phyloP scores from a whole-genome alignment of 352 stramenopile genomes.

The Achlya hypogyna region DNA sequence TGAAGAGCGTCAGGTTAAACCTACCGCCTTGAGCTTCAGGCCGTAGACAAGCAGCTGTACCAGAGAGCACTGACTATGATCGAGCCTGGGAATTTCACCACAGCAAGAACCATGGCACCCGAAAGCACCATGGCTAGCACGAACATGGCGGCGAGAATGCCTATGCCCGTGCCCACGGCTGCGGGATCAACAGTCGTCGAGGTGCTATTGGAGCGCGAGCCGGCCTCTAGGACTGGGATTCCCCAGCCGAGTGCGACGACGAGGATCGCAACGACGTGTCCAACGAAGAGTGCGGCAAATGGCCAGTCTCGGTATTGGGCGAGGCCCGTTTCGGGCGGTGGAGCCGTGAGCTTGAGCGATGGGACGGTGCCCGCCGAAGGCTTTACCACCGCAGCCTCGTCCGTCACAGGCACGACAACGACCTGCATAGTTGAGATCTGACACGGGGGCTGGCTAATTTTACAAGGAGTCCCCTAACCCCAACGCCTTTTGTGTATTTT shows the following conservation, averaged over 20 bases:
- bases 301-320: neutral
- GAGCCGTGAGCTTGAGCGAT: neutral
- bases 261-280: neutral
- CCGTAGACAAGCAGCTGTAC: neutral
- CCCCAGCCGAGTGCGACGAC: neutral
- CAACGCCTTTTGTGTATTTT: too few relatives aligned
- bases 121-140: neutral
- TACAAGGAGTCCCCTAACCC: too few relatives aligned
- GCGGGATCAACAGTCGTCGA: neutral
- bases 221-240: neutral
- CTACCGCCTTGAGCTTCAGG: neutral
- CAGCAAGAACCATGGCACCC: neutral
- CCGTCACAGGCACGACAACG: neutral
- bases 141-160: neutral
- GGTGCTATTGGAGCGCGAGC: neutral
- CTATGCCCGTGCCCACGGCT: neutral
- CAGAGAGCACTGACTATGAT: neutral
- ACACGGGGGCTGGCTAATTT: too few relatives aligned
- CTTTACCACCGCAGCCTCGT: too few relatives aligned
- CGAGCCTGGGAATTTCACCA: neutral
- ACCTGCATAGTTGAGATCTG: neutral
- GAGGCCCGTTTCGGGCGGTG: neutral
- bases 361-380: neutral
- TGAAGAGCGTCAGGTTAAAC: neutral
- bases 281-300: conserved; percentile 12